phyloP scores from a whole-genome alignment of 495 filamentous ascomycete genomes.

The Hypoxylon crocopeplum region DNA sequence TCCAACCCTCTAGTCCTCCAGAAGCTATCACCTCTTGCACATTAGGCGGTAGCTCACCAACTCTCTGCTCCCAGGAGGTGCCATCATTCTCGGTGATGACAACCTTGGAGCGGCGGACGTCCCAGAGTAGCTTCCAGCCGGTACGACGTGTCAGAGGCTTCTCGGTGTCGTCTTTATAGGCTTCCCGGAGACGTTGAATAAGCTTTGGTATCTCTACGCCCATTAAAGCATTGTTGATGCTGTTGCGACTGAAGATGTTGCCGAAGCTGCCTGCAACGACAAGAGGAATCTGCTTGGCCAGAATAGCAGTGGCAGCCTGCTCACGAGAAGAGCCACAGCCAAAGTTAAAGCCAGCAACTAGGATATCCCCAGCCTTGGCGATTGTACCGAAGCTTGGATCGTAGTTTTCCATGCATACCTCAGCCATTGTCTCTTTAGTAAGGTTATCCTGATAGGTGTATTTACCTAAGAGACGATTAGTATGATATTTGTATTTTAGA shows the following conservation, averaged over 20 bases:
- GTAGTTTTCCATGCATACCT: slow-evolving; percentile 94
- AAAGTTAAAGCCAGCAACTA: slow-evolving; percentile 91
- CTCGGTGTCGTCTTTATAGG: slow-evolving; percentile 56
- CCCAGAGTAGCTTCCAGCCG: slow-evolving; percentile 89
- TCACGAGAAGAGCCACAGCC: slow-evolving; percentile 83
- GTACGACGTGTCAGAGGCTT: slow-evolving; percentile 79
- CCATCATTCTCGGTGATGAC: slow-evolving; percentile 70
- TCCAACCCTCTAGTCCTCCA: slow-evolving; percentile 84
- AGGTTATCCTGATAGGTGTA: slow-evolving; percentile 91
- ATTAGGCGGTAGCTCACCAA: slow-evolving; percentile 84
- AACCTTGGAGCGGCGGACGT: slow-evolving; percentile 75
- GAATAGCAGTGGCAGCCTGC: slow-evolving; percentile 84
- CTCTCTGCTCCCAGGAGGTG: slow-evolving; percentile 74
- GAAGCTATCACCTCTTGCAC: slow-evolving; percentile 90
- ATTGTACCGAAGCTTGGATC: slow-evolving; percentile 69
- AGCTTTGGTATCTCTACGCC: slow-evolving; percentile 81
- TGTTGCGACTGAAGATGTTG: slow-evolving; percentile 88
- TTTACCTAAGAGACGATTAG: too few species aligned
- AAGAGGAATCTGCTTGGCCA: slow-evolving; percentile 83
- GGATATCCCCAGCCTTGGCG: slow-evolving; percentile 72
- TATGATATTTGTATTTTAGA: too few species aligned
- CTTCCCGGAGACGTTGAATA: slow-evolving; percentile 70
- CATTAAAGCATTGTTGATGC: slow-evolving; percentile 88
- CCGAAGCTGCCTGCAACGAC: slow-evolving; percentile 87
- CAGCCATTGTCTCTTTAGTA: slow-evolving; percentile 76